Evolutionary conservation across 108 stramenopile species (phyloP).

Genomic region (Conticribra guillardii): DNA sequence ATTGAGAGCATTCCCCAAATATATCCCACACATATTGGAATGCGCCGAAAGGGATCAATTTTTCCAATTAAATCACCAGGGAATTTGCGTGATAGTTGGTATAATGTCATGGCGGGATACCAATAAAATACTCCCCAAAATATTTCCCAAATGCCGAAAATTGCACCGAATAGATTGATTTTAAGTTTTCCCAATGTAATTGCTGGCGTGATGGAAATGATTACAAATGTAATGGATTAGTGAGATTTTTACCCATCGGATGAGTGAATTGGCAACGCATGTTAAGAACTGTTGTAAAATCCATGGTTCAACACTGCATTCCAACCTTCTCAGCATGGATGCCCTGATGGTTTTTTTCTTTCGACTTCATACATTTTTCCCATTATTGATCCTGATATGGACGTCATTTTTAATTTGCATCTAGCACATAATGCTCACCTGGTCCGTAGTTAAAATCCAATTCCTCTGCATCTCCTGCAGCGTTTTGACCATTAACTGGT

Average conservation of each 20-base stretch:
- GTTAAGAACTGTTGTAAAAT: background rate
- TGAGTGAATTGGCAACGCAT: too few species aligned
- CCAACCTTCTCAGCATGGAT: too few species aligned
- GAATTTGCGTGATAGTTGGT: constrained; percentile 30
- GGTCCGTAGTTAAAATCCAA: constrained; percentile 31
- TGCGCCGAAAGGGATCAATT: constrained; percentile 50
- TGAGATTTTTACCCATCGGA: too few species aligned
- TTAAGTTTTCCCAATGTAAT: constrained; percentile 53
- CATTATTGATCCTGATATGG: too few species aligned
- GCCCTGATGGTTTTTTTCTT: too few species aligned
- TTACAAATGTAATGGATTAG: too few species aligned
- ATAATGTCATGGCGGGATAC: constrained; percentile 47
- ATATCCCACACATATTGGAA: constrained; percentile 45
- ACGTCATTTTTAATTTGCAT: background rate
- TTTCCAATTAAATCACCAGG: constrained; percentile 47
- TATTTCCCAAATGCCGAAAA: constrained; percentile 48
- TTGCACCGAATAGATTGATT: constrained; percentile 52
- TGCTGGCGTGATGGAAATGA: constrained; percentile 7
- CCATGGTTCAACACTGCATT: background rate
- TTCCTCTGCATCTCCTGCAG: constrained; percentile 1
- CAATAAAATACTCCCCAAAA: constrained; percentile 49
- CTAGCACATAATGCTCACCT: constrained; percentile 10
- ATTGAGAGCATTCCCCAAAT: constrained; percentile 43
- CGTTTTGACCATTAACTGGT: background rate
- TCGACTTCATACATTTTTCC: too few species aligned